phyloP scores from a whole-genome alignment of 345 rosid genomes.

The Corchorus olitorius region DNA sequence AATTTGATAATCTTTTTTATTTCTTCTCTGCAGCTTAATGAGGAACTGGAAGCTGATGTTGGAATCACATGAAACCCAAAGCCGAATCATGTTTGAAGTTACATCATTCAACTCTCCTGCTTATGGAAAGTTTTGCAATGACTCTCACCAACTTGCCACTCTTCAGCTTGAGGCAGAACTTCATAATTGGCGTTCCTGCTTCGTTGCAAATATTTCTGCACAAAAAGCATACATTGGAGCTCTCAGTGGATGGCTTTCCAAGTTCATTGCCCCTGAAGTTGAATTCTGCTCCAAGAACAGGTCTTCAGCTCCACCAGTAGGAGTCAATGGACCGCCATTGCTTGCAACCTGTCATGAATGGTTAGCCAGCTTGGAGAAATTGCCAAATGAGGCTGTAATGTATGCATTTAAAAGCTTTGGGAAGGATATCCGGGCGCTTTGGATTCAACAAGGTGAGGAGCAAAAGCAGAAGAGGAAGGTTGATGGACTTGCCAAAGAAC shows the following conservation, averaged over 20 bases:
- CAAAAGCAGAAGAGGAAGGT: conserved; percentile 48
- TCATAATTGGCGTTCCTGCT: conserved; percentile 41
- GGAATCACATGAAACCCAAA: conserved; percentile 46
- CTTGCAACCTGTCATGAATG: conserved; percentile 40
- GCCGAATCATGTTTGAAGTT: conserved; percentile 39
- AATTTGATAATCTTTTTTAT: conserved; percentile 2
- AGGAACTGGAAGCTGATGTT: conserved; percentile 42
- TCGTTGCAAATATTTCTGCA: conserved; percentile 31
- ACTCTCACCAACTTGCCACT: conserved; percentile 45
- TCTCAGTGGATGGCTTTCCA: conserved; percentile 43
- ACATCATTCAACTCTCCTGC: conserved; percentile 27
- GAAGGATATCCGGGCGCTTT: conserved; percentile 32
- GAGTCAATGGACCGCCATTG: conserved; percentile 31
- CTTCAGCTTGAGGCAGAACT: conserved; percentile 44
- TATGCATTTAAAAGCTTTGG: conserved; percentile 33
- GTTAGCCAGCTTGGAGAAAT: conserved; percentile 35
- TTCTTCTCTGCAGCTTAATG: conserved; percentile 36
- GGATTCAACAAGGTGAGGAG: conserved; percentile 48
- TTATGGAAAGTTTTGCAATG: conserved; percentile 29
- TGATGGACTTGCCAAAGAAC: conserved; percentile 36
- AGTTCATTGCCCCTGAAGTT: conserved; percentile 37
- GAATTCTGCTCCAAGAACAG: conserved; percentile 26
- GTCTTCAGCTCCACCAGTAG: conserved; percentile 13
- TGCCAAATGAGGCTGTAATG: conserved; percentile 39
- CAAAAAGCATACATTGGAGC: conserved; percentile 49